phyloP scores from a whole-genome alignment of 139 green algal species.

The Eudorina sp. region DNA sequence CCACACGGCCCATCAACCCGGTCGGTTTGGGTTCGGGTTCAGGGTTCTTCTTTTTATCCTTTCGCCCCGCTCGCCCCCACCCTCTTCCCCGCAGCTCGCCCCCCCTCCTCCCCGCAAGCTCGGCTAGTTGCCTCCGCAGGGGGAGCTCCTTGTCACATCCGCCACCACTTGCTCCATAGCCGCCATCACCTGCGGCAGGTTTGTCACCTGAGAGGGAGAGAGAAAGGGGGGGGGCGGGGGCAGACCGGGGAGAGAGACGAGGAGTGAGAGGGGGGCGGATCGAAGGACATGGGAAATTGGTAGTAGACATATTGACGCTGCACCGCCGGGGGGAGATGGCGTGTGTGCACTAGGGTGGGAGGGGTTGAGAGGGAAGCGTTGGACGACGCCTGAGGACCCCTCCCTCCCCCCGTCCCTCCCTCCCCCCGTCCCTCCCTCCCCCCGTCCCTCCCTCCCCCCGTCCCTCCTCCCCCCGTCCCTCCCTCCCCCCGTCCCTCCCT shows the following conservation, averaged over 20 bases:
- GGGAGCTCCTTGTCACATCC: neutral
- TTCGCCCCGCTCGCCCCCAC: no score
- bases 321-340: no score
- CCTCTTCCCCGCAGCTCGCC: no score
- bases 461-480: neutral
- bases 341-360: neutral
- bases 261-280: neutral
- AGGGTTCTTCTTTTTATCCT: no score
- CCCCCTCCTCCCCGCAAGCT: no score
- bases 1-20: no score
- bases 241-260: neutral
- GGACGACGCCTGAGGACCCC: neutral
- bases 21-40: no score
- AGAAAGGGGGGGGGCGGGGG: neutral
- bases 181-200: constrained; percentile 64
- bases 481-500: neutral
- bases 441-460: neutral
- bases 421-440: neutral
- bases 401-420: neutral
- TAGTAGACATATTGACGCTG: no score
- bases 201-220: constrained; percentile 57
- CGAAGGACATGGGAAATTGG: neutral
- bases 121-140: neutral
- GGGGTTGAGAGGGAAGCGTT: neutral
- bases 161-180: constrained; percentile 60